Evolutionary conservation across 1,284 basidiomycete genomes (phyloP).

Genomic region (Cystobasidium sp.): DNA sequence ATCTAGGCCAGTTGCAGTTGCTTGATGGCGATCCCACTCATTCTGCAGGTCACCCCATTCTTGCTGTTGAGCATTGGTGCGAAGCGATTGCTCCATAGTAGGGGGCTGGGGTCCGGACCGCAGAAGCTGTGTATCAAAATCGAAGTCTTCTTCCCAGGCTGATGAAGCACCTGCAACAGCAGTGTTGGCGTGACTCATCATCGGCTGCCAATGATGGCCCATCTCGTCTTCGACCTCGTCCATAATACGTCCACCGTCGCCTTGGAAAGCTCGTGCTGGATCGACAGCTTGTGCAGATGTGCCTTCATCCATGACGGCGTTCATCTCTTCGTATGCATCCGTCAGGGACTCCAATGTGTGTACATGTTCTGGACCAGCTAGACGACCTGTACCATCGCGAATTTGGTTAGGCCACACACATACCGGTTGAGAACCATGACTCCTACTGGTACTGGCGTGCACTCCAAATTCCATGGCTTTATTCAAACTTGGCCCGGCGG

Average conservation of each 20-base stretch:
- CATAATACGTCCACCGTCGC: conserved; percentile 50
- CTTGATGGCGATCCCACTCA: conserved; percentile 83
- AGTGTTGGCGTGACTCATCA: conserved; percentile 45
- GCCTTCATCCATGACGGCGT: conserved; percentile 48
- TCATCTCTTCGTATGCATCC: conserved; percentile 46
- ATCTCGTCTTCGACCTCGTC: conserved; percentile 31
- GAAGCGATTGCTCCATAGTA: conserved; percentile 45
- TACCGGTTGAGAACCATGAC: conserved; percentile 24
- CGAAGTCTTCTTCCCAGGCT: conserved; percentile 57
- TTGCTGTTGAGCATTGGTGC: conserved; percentile 52
- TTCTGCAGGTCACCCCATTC: conserved; percentile 73
- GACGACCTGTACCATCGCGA: neutral
- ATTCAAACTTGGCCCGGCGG: neutral
- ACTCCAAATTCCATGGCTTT: neutral
- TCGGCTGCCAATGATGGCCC: conserved; percentile 22
- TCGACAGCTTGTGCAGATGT: conserved; percentile 43
- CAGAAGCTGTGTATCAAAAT: conserved; percentile 43
- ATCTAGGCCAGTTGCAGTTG: conserved; percentile 64
- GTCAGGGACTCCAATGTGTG: conserved; percentile 20
- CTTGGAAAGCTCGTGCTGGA: conserved; percentile 49
- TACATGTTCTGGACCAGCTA: neutral
- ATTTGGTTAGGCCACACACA: conserved; percentile 24
- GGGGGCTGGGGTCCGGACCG: conserved; percentile 47
- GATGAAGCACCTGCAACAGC: conserved; percentile 54
- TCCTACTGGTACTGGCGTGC: conserved; percentile 8